Conservation (phyloP, 164 flowering plant genomes). For the Tetracentron sinense region DNA sequence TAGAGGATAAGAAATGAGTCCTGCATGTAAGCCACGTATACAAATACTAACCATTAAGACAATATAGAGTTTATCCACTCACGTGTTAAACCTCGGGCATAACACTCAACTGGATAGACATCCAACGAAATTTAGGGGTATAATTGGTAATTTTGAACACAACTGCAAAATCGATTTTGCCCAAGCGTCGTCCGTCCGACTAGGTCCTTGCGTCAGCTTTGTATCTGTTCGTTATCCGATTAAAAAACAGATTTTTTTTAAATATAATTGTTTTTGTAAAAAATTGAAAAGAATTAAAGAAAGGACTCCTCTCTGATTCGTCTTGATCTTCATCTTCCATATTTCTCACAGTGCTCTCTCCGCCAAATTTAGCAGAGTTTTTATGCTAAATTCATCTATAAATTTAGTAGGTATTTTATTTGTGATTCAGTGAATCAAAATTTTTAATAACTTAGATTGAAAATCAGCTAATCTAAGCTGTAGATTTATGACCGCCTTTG, state of each 20-base stretch:
- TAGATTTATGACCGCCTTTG: background rate
- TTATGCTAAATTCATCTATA: background rate
- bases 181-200: background rate
- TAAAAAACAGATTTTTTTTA: background rate
- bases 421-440: background rate
- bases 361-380: background rate
- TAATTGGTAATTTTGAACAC: background rate
- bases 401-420: background rate
- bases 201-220: conserved; percentile 1
- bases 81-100: too few species aligned
- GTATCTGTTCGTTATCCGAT: conserved; percentile 1
- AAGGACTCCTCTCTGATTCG: background rate
- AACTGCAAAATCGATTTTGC: background rate
- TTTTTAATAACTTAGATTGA: too few species aligned
- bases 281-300: background rate
- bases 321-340: background rate
- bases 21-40: too few species aligned
- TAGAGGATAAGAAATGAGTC: too few species aligned
- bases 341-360: background rate
- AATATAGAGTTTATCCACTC: too few species aligned
- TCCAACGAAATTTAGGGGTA: background rate
- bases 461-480: background rate
- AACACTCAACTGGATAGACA: too few species aligned
- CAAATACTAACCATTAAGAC: too few species aligned
- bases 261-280: background rate